Percentiles rank a stretch among this genome's conserved stretches.
phyloP scores from a whole-genome alignment of 2,329 filamentous ascomycete genomes.

The Fusarium siculi region DNA sequence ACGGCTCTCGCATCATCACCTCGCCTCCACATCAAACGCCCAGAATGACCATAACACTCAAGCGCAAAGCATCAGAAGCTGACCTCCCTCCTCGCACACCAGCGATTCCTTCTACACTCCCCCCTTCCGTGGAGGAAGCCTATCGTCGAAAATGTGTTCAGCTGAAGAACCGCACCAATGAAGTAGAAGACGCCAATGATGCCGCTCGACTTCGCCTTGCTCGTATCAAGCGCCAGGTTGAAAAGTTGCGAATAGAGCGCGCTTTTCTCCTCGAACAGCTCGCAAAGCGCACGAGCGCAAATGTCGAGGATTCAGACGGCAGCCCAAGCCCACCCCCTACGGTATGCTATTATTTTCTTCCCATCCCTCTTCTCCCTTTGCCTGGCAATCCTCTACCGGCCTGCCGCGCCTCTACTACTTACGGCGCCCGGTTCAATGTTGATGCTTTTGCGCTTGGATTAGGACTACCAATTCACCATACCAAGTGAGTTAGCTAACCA shows the following conservation, averaged over 20 bases:
- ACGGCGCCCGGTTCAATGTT: slow-evolving; percentile 45
- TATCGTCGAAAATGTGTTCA: slow-evolving; percentile 98
- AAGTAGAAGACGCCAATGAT: slow-evolving; percentile 93
- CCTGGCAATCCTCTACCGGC: slow-evolving; percentile 32
- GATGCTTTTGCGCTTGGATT: slow-evolving; percentile 49
- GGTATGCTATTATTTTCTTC: slow-evolving; percentile 57
- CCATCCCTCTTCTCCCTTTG: slow-evolving; percentile 2
- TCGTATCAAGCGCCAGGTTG: slow-evolving; percentile 84
- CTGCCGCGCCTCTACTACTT: slow-evolving; percentile 30
- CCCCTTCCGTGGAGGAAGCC: slow-evolving; percentile 92
- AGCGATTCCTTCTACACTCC: slow-evolving; percentile 69
- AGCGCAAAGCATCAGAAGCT: slow-evolving; percentile 52
- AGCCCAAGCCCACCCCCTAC: slow-evolving; percentile 84
- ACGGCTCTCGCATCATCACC: slow-evolving; percentile 10
- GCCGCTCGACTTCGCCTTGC: slow-evolving; percentile 80
- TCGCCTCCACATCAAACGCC: slow-evolving; percentile 6
- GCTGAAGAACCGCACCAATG: slow-evolving; percentile 88
- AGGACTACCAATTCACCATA: slow-evolving; percentile 48
- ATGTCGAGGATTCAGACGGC: slow-evolving; percentile 81
- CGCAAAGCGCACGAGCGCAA: slow-evolving; percentile 76
- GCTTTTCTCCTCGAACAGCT: slow-evolving; percentile 80
- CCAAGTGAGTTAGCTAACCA: slow-evolving; percentile 50
- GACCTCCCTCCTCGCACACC: slow-evolving; percentile 48
- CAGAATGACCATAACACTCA: slow-evolving; percentile 48
- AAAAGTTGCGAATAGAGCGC: slow-evolving; percentile 90